Base-by-base conservation (phyloP, 2,329 filamentous ascomycete species). In the Chaetomiaceae sp. region DNA sequence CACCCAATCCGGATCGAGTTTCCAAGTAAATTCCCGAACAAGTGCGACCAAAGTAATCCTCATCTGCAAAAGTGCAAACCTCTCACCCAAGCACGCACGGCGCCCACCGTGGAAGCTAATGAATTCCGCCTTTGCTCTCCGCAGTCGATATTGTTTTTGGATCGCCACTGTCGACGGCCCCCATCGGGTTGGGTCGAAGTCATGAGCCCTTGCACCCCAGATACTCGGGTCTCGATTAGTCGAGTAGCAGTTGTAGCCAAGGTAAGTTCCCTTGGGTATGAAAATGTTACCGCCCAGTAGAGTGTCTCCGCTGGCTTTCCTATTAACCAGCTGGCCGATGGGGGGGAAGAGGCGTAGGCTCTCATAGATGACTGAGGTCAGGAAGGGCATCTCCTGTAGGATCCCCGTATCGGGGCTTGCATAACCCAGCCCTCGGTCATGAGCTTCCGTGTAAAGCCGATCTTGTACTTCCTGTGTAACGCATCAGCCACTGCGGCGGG, bases 321-420 rank as follows among this genome's bases (percentile, higher is more conserved):
- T 69, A 49, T 78, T 78, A 57, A 78, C 72, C 37, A 79, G 66
- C 53, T 78, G 75, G 0, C 68, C 71, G 46, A 79, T 71, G 7
- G 76, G 75, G 0, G 76, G 76, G 51, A 73, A 75, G 41, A 79
- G 66, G 2, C 76, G 73, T 11, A 78, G 67, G 20, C 67, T 64
- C 48, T 79, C 75, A 56, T 74, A 72, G 18, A 78, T 64, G 21
- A 74, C 67, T 0, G 75, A 64, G 1, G 70, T 74, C 5, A 78
- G 64, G 29, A 69, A 68, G 0, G 75, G 73, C 25, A 76, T 64
- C 30, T 66, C 63, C 25, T 59, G 67, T 41, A 63, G 62, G 32
- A 16, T 58, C 48, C 58, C 64, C 40, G 5, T 50, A 1, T 10
- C 45, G 25, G 9, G 25, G 13, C 48, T 54, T 9, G 41, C 48